A percentile compares a stretch with the other conserved stretches of the same genome.
phyloP scores from a whole-genome alignment of 805 yeast genomes.

The Yamadazyma takamatsuzukensis region DNA sequence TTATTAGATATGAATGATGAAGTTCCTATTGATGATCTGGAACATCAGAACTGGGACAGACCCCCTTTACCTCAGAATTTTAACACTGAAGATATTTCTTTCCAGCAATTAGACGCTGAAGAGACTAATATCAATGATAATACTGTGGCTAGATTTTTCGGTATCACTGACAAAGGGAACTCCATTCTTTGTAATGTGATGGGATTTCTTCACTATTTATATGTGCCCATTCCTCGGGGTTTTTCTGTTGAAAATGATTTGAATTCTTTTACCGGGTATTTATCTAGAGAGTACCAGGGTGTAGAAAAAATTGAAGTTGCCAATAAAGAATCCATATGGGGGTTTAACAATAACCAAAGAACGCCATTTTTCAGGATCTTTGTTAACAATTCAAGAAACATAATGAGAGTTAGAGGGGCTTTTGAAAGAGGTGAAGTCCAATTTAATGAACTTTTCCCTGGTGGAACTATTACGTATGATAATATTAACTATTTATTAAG shows the following conservation, averaged over 20 bases:
- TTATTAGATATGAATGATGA: constrained; percentile 34
- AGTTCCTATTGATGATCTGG: constrained; percentile 24
- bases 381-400: constrained; percentile 60
- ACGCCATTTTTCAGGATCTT: constrained; percentile 76
- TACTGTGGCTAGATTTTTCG: constrained; percentile 79
- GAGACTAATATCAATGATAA: constrained; percentile 61
- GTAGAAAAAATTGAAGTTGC: constrained; percentile 61
- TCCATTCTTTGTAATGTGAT: constrained; percentile 87
- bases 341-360: constrained; percentile 74
- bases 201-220: constrained; percentile 86
- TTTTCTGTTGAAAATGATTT: constrained; percentile 57
- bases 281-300: constrained; percentile 51
- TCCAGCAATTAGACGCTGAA: constrained; percentile 95
- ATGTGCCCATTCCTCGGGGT: constrained; percentile 85
- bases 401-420: constrained; percentile 67
- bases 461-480: constrained; percentile 73
- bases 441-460: constrained; percentile 60
- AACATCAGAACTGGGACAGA: constrained; percentile 47
- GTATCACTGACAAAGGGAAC: constrained; percentile 84
- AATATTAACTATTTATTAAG: constrained; percentile 83
- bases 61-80: constrained; percentile 53
- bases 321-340: constrained; percentile 88
- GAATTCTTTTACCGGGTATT: constrained; percentile 39
- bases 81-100: constrained; percentile 56
- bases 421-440: constrained; percentile 81